These are phyloP conservation scores for Spergularia bocconei DNA, from an alignment of 148 eudicot genomes.

Conservation along the genomic window DNA sequence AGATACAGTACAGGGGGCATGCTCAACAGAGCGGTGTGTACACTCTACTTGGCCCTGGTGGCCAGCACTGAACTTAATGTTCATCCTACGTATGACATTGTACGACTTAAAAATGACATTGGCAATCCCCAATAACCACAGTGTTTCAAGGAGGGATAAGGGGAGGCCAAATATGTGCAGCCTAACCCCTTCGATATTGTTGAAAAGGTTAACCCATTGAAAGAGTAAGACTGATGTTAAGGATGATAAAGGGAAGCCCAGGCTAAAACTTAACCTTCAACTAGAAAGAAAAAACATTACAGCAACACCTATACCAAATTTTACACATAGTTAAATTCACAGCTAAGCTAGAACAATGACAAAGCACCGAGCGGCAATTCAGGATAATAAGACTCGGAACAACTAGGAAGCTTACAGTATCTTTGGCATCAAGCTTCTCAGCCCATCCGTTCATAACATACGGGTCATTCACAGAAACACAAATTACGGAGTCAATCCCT, in stretches of 20 bases:
- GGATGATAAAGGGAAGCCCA: not conserved
- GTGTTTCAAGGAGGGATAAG: not conserved
- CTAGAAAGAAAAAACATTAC: not conserved
- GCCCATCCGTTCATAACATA: slow-evolving; percentile 96
- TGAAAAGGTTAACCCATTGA: not conserved
- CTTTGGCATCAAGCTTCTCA: slow-evolving; percentile 86
- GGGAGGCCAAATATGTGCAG: not conserved
- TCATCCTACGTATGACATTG: not conserved
- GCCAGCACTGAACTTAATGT: not conserved
- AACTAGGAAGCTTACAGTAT: slow-evolving; percentile 51
- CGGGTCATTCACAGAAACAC: slow-evolving; percentile 93
- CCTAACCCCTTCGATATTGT: not conserved
- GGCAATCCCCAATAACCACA: not conserved
- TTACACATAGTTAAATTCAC: not conserved
- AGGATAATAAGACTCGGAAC: not conserved
- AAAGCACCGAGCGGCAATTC: not conserved
- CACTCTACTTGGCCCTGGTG: too few species aligned
- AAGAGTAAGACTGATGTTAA: not conserved
- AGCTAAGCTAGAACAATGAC: not conserved
- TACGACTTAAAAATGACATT: not conserved
- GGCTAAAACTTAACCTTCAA: not conserved
- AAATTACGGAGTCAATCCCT: slow-evolving; percentile 79
- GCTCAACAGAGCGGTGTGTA: not conserved
- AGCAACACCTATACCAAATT: not conserved
- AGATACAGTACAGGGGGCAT: not conserved